Base-by-base conservation (phyloP, 805 yeast species). In the Zygoascus biomembranicola region DNA sequence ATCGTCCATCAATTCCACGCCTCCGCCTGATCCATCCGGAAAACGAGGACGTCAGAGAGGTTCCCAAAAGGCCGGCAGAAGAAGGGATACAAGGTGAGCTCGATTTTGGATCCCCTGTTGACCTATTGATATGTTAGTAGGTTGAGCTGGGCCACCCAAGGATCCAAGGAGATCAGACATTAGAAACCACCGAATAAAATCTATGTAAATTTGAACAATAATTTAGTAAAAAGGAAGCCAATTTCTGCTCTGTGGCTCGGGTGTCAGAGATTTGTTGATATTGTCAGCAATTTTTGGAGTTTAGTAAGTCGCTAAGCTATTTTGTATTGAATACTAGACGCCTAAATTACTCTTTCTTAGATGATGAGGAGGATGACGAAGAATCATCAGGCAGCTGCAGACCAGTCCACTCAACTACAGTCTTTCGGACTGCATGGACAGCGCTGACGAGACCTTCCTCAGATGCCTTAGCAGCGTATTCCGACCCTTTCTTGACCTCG, bases 341-440 rank as follows among this genome's bases (percentile, higher is more conserved):
- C 39, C 44, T 42, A 42, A 42, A 19, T 42, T 42, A 42, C 16
- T 42, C 44, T 42, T 42, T 42, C 44, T 42, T 42, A 19, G 48
- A 28, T 26, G 48, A 31, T 19, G 18, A 43, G 3, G 28, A 43
- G 11, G 35, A 50, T 43, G 55, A 76, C 23, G 45, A 8, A n/a
- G 20, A n/a, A 18, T 81, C 85, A 39, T 78, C 81, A 55, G 80
- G 85, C 31, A 85, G 66, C 61, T 82, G 80, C 67, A 86, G 73
- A 5, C 92, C 92, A n/a, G 90, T 83, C 59, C 74, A 67, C 14
- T 75, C 75, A 39, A 78, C 79, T 53, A 84, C 62, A 9, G 73
- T 63, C 59, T 69, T 70, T 56, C 77, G 74, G 44, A 79, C 65
- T 18, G 70, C 61, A 19, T 68, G 66, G 13, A 75, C 68, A 14